Conservation (phyloP, 768 basidiomycete species). For the Suillus subaureus region DNA sequence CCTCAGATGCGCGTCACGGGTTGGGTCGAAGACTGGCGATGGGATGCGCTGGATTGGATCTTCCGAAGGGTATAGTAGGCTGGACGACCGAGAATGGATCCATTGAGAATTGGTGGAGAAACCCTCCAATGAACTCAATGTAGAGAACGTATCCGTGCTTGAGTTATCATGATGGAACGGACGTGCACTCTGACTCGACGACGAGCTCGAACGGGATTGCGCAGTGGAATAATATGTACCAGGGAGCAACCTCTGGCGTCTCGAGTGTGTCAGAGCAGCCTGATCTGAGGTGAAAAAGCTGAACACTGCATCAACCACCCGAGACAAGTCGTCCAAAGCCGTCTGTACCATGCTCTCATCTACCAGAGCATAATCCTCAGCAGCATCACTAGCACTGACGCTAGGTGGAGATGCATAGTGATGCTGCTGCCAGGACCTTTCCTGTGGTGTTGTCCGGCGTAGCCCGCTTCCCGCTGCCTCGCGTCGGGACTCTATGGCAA, state of each 20-base stretch:
- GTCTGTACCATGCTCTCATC: conserved; percentile 16
- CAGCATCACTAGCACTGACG: neutral
- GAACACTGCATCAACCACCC: conserved; percentile 19
- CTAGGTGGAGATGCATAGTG: neutral
- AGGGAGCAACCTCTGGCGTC: conserved; percentile 12
- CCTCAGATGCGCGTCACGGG: neutral
- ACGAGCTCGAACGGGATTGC: conserved; percentile 17
- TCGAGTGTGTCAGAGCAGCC: neutral
- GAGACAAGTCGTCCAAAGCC: conserved; percentile 17
- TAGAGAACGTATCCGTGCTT: conserved; percentile 43
- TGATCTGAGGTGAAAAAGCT: conserved; percentile 6
- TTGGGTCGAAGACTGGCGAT: conserved; percentile 32
- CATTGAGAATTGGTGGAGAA: conserved; percentile 39
- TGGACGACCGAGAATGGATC: conserved; percentile 24
- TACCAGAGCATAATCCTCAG: neutral
- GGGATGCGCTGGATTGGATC: conserved; percentile 32
- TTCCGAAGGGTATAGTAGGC: conserved; percentile 24
- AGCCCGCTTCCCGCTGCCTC: conserved; percentile 18
- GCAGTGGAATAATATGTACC: conserved; percentile 26
- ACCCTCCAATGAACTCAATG: conserved; percentile 49
- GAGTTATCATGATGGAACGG: conserved; percentile 23
- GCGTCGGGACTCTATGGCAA: conserved; percentile 46
- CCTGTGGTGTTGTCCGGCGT: conserved; percentile 7
- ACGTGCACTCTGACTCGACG: conserved; percentile 11
- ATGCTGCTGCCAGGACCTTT: conserved; percentile 16